A percentile compares a stretch with the other conserved stretches of the same genome.
phyloP scores from a whole-genome alignment of 1,139 yeast genomes.

The Suhomyces coccinellae region DNA sequence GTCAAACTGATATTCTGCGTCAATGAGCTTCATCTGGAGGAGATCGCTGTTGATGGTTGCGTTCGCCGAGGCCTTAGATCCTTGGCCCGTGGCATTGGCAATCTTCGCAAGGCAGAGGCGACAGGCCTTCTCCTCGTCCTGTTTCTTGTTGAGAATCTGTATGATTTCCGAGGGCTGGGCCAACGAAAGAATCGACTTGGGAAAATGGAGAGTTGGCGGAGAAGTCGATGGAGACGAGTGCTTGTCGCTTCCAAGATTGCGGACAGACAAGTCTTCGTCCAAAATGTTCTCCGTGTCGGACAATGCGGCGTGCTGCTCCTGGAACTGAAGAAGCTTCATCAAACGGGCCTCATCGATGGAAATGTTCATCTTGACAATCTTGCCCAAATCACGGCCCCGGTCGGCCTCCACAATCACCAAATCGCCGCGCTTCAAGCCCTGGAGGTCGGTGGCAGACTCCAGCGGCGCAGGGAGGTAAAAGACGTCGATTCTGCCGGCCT shows the following conservation, averaged over 20 bases:
- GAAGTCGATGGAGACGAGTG: constrained; percentile 14
- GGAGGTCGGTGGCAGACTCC: constrained; percentile 14
- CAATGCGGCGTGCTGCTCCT: constrained; percentile 59
- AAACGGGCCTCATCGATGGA: constrained; percentile 64
- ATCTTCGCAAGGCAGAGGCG: constrained; percentile 62
- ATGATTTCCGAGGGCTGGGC: constrained; percentile 65
- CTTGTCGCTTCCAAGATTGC: constrained; percentile 19
- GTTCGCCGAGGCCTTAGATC: constrained; percentile 7
- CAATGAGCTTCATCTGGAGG: constrained; percentile 25
- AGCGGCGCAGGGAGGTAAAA: constrained; percentile 57
- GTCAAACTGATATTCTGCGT: constrained; percentile 31
- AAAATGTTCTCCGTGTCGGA: constrained; percentile 14
- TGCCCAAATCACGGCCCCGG: constrained; percentile 88
- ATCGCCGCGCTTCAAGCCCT: constrained; percentile 55
- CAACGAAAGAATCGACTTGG: constrained; percentile 74
- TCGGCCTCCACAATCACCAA: constrained; percentile 97
- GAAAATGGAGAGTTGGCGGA: constrained; percentile 52
- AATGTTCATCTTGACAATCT: constrained; percentile 66
- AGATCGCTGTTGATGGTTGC: constrained; percentile 15
- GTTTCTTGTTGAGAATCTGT: constrained; percentile 57
- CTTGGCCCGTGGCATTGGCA: constrained; percentile 28
- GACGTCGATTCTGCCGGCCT: constrained; percentile 84
- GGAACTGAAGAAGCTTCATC: constrained; percentile 53
- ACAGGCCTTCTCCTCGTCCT: constrained; percentile 75
- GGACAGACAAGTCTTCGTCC: constrained; percentile 28